phyloP scores from a whole-genome alignment of 495 filamentous ascomycete genomes.

The Penicillium odoratum region DNA sequence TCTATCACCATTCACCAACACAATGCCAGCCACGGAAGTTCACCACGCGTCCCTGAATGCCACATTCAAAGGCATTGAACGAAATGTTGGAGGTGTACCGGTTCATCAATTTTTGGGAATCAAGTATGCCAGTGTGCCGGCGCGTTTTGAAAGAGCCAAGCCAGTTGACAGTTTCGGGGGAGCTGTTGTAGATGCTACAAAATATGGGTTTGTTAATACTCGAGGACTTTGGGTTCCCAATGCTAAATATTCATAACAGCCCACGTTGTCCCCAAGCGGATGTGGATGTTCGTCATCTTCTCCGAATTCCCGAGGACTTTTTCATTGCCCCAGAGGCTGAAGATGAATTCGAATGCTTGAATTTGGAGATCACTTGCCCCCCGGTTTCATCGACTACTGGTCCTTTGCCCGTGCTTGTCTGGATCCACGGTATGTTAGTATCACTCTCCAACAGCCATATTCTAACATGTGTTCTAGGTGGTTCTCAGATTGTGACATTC shows the following conservation, averaged over 20 bases:
- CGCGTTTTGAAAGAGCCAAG: conserved; percentile 35
- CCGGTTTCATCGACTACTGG: conserved; percentile 13
- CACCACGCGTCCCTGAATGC: conserved; percentile 30
- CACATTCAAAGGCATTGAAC: conserved; percentile 33
- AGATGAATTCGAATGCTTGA: conserved; percentile 48
- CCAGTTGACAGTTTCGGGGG: conserved; percentile 29
- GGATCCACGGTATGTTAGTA: conserved; percentile 39
- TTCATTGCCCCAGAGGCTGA: conserved; percentile 31
- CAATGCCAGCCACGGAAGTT: conserved; percentile 28
- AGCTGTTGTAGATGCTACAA: conserved; percentile 31
- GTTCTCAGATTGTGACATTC: conserved; percentile 42
- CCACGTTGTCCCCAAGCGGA: conserved; percentile 40
- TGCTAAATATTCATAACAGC: conserved; percentile 17
- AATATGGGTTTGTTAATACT: conserved; percentile 33
- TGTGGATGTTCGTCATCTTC: conserved; percentile 40
- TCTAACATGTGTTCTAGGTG: conserved; percentile 21
- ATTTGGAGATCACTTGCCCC: conserved; percentile 42
- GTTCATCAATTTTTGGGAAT: conserved; percentile 40
- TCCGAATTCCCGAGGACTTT: conserved; percentile 40
- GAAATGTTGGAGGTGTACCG: conserved; percentile 12
- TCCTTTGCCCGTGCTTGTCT: conserved; percentile 41
- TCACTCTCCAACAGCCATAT: not conserved
- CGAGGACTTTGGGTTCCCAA: not conserved
- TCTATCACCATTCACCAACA: conserved; percentile 10
- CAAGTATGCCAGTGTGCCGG: conserved; percentile 39